phyloP scores from a whole-genome alignment of 2,329 filamentous ascomycete species.

The Thyridium curvatum region DNA sequence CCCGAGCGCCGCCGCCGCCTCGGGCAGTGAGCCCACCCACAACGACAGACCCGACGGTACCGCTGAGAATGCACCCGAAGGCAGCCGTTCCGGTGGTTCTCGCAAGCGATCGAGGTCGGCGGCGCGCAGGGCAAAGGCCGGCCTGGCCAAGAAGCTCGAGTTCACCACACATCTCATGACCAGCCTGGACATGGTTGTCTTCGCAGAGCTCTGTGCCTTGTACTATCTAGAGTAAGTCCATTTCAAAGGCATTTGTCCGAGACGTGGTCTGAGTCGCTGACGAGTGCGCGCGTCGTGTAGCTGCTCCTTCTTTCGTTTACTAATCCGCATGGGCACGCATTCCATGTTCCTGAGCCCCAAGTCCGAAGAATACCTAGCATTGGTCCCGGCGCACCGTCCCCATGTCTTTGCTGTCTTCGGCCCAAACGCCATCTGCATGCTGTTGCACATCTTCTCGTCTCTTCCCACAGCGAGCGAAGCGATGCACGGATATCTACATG shows the following conservation, averaged over 20 bases:
- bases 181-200: constrained; percentile 57
- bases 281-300: constrained; percentile 30
- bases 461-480: constrained; percentile 53
- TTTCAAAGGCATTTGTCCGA: too few species aligned
- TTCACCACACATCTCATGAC: constrained; percentile 55
- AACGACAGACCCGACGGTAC: constrained; percentile 3
- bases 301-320: constrained; percentile 58
- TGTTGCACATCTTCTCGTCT: constrained; percentile 51
- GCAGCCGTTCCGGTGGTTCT: constrained; percentile 1
- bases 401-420: constrained; percentile 53
- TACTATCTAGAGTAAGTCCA: constrained; percentile 69
- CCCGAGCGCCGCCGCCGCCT: constrained; percentile 30
- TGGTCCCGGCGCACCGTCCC: constrained; percentile 47
- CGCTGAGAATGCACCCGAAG: constrained; percentile 2
- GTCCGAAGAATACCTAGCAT: constrained; percentile 46
- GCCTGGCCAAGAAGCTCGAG: constrained; percentile 48
- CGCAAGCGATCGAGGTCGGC: constrained; percentile 1
- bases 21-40: constrained; percentile 3
- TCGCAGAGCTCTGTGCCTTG: constrained; percentile 56
- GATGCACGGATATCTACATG: constrained; percentile 59
- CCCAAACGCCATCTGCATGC: constrained; percentile 54
- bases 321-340: constrained; percentile 53
- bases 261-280: too few species aligned
- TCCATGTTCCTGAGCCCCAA: constrained; percentile 60
- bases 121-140: constrained; percentile 18